Evolutionary conservation across 75 land plant genomes (phyloP), one percentile per base, ranked within the genome.

Genomic region (Gnetum montanum): DNA sequence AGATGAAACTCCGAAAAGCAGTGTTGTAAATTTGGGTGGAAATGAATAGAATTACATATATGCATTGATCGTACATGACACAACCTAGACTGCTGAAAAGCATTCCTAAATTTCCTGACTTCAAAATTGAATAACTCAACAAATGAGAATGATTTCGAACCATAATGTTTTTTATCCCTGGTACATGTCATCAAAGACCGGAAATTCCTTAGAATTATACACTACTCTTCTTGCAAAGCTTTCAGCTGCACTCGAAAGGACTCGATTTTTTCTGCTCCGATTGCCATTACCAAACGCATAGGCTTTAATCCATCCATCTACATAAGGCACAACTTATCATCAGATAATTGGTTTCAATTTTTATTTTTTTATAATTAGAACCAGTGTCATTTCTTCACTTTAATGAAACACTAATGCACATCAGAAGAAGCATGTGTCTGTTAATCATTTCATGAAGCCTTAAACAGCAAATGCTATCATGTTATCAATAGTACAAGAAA

Each of bases 271-370:
- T 65, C 50, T 3, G 79, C 83, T 58, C 71, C 67, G 12, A 93
- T 31, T 2, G 79, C 81, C 94, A 93, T 84, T 43, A 93, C 80
- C 18, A 93, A 48, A n/a, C 94, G 80, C 66, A 68, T 63, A 36
- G 56, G 62, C 56, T 49, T 68, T 64, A 84, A 74, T 47, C 78
- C 70, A 61, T 69, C 72, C 23, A 83, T 44, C 94, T 92, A 89
- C 65, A n/a, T n/a, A 66, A 59, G 31, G 47, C 37, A 53, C 23
- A 7, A 57, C 1, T 56, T 33, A 13, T 33, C 34, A 46, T 27
- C 28, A 16, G 4, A 50, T 7, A 0, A 4, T 50, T 11, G 29
- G 29, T 49, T 27, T 13, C 30, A 0, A 26, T 20, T 41, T 18
- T 50, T 33, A 45, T 8, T 8, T 6, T 22, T 22, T 20, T 7